These are phyloP conservation scores for Blastobotrys persicus DNA, from an alignment of 1,139 yeast species.

Conservation along the genomic window DNA sequence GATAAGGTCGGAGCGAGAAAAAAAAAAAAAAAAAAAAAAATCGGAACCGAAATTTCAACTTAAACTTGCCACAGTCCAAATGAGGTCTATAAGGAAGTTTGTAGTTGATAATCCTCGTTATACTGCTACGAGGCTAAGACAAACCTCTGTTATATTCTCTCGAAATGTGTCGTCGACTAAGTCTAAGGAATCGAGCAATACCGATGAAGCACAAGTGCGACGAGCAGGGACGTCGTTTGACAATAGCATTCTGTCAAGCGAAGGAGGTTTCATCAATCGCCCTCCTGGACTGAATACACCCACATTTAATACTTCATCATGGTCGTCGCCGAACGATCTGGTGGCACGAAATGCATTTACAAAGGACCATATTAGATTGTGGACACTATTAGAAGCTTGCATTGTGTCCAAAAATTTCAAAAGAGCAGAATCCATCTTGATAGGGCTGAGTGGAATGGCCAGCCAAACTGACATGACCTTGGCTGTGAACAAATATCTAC, in stretches of 20 bases:
- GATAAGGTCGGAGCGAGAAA: not conserved
- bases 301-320: constrained; percentile 21
- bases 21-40: constrained; percentile 7
- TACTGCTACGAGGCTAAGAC: not conserved
- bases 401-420: constrained; percentile 62
- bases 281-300: not conserved
- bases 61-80: not conserved
- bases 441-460: constrained; percentile 53
- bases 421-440: constrained; percentile 68
- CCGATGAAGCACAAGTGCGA: not conserved
- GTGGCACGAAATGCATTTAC: constrained; percentile 35
- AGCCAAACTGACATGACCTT: constrained; percentile 38
- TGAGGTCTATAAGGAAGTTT: constrained; percentile 4
- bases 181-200: not conserved
- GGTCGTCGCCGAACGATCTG: constrained; percentile 39
- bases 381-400: constrained; percentile 80
- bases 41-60: not conserved
- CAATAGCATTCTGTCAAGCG: not conserved
- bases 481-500: constrained; percentile 52
- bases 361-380: constrained; percentile 59
- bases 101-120: constrained; percentile 3
- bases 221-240: not conserved
- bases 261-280: not conserved
- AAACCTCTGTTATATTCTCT: not conserved
- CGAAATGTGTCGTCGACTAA: constrained; percentile 1